Conservation (phyloP, 2,329 filamentous ascomycete species). For the Neocatenulostroma microsporum region DNA sequence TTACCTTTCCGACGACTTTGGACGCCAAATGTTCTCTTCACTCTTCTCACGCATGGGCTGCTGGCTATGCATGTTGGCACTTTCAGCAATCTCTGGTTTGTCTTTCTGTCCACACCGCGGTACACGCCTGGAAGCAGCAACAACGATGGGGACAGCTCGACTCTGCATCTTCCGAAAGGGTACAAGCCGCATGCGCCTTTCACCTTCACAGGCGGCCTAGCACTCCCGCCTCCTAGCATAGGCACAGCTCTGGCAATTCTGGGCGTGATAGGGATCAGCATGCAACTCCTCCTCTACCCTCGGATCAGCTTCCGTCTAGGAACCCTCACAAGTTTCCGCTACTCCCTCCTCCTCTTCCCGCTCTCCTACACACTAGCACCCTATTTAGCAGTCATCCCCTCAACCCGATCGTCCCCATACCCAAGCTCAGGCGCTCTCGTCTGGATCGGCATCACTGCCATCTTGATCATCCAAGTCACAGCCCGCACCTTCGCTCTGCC, state of each 20-base stretch:
- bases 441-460: slow-evolving; percentile 36
- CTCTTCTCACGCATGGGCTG: slow-evolving; percentile 37
- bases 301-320: slow-evolving; percentile 35
- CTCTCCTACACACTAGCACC: slow-evolving; percentile 38
- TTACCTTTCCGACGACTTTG: slow-evolving; percentile 42
- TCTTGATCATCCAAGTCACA: slow-evolving; percentile 39
- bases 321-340: slow-evolving; percentile 34
- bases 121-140: slow-evolving; percentile 12
- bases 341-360: slow-evolving; percentile 38
- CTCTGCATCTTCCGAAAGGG: slow-evolving; percentile 28
- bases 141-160: slow-evolving; percentile 7
- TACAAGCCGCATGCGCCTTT: slow-evolving; percentile 34
- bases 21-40: slow-evolving; percentile 39
- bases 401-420: slow-evolving; percentile 30
- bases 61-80: slow-evolving; percentile 43
- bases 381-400: slow-evolving; percentile 37
- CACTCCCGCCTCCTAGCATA: slow-evolving; percentile 40
- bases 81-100: slow-evolving; percentile 44
- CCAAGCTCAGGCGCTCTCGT: slow-evolving; percentile 35
- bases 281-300: slow-evolving; percentile 43
- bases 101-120: slow-evolving; percentile 35
- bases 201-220: slow-evolving; percentile 43
- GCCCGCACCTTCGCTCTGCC: slow-evolving; percentile 49
- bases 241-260: slow-evolving; percentile 43
- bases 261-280: slow-evolving; percentile 39